Base-by-base conservation (phyloP, 1,139 yeast genomes). In the Scheffersomyces parashehatae region DNA sequence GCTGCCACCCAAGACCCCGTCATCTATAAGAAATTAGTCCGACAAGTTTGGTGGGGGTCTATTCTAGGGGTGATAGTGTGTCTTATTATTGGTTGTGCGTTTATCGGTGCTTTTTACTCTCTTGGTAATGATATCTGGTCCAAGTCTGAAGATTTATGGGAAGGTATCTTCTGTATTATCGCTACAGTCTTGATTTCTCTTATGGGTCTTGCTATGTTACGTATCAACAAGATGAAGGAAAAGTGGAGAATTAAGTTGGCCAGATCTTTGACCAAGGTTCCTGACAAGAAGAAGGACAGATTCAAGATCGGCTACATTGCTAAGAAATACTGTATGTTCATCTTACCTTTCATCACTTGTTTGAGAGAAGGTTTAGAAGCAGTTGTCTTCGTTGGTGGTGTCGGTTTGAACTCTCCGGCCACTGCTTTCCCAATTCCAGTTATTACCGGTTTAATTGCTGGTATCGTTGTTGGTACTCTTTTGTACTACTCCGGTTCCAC, bases 211-310 rank as follows among this genome's bases (percentile, higher is more conserved):
- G 95, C 96, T 59, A 87, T 91, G 85, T 77, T 91, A 57, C 79
- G 97, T 62, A 78, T 91, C 61, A 89, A 91, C 65, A 91, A 90
- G 70, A 79, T 91, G 83, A 84, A 88, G 65, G 93, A 83, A 56
- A 91, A 90, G 68, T 91, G 96, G 89, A 83, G 96, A 72, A 76
- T 88, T 52, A 91, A 91, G 70, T 77, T 91, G 58, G 95, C 97
- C 13, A 79, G 78, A 51, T 87, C 95, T 34, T 75, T 85, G 47
- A 65, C 81, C 41, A 75, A 77, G 50, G 62, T 65, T 37, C 72
- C 77, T 33, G 57, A 57, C 28, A 52, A 58, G 8, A 61, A 55
- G 33, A 56, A 52, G 38, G 66, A 65, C 43, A 62, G 69, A 46
- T 64, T 62, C 44, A 72, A 65, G 46, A 34, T 75, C 39, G 67